Percentiles rank a stretch among this genome's conserved stretches.
phyloP scores from a whole-genome alignment of 805 yeast species.

The Saccharomycopsis vini region DNA sequence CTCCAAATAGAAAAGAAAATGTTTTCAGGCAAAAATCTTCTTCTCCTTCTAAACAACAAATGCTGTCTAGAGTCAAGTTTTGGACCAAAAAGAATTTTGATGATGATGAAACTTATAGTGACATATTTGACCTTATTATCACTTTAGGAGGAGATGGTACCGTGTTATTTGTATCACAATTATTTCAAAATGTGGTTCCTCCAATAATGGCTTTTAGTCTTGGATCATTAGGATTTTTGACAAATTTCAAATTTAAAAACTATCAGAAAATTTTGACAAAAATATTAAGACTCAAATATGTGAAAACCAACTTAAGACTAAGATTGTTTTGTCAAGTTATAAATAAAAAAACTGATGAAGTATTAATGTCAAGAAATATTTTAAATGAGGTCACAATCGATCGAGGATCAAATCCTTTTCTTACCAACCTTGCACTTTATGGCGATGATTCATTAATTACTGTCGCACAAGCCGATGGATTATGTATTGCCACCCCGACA shows the following conservation, averaged over 20 bases:
- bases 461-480: constrained; percentile 89
- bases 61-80: constrained; percentile 26
- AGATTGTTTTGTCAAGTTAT: constrained; percentile 72
- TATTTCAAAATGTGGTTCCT: constrained; percentile 52
- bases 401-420: constrained; percentile 89
- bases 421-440: constrained; percentile 79
- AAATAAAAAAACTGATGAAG: constrained; percentile 36
- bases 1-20: neutral
- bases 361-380: constrained; percentile 63
- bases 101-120: constrained; percentile 21
- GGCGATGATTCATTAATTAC: constrained; percentile 83
- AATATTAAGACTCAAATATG: constrained; percentile 27
- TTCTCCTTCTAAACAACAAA: neutral
- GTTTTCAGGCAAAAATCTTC: too few relatives aligned
- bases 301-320: constrained; percentile 74
- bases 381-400: constrained; percentile 86
- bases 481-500: constrained; percentile 88
- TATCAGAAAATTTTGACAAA: constrained; percentile 28
- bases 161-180: constrained; percentile 52
- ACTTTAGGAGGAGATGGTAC: constrained; percentile 73
- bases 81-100: constrained; percentile 31
- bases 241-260: constrained; percentile 42
- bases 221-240: constrained; percentile 58
- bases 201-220: constrained; percentile 57
- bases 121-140: constrained; percentile 45